Base-by-base conservation (phyloP, 108 stramenopile species). In the Conticribra weissflogii region DNA sequence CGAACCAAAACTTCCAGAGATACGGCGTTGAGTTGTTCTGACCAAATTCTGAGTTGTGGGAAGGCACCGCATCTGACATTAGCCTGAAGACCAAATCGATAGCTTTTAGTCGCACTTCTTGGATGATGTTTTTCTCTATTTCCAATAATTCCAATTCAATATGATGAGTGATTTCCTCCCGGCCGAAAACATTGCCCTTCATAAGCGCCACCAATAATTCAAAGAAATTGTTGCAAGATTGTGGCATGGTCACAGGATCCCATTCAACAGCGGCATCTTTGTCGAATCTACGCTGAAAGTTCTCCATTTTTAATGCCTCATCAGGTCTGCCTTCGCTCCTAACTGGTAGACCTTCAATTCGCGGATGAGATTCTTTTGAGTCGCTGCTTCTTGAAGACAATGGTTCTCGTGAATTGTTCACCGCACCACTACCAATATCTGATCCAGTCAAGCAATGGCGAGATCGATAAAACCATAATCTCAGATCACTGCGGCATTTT, bases 1-100 rank as follows among this genome's bases (percentile, higher is more conserved):
- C 70, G 47, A 79, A 71, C 78, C 70, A 79, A 66, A 66, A 79
- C 58, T 66, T 79, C 78, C 78, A 79, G 49, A 79, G 65, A 54
- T 66, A 54, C 21, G 64, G 78, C 23, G 70, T 71, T 46, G 59
- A 66, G 27, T 60, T 66, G 28, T 51, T 33, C 0, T 27, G 17
- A 52, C 33, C 51, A 30, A 54, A 34, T 28, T 61, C 41, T 9
- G 18, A 2, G 29, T 66, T 58, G 31, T 64, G 34, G 47, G 66
- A 71, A 19, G 68, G 69, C 27, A 51, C 41, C 57, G 78, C 78
- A 66, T 79, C 78, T 12, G 78, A 79, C 78, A 79, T 71, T 36
- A 71, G 70, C 18, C 46, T 33, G 27, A 29, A 62, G 9, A 71
- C 71, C 45, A 79, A 66, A 22, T 71, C 65, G 21, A 67, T 79